Conservation (phyloP, 1,139 yeast genomes). For the Saccharomyces hybrid region DNA sequence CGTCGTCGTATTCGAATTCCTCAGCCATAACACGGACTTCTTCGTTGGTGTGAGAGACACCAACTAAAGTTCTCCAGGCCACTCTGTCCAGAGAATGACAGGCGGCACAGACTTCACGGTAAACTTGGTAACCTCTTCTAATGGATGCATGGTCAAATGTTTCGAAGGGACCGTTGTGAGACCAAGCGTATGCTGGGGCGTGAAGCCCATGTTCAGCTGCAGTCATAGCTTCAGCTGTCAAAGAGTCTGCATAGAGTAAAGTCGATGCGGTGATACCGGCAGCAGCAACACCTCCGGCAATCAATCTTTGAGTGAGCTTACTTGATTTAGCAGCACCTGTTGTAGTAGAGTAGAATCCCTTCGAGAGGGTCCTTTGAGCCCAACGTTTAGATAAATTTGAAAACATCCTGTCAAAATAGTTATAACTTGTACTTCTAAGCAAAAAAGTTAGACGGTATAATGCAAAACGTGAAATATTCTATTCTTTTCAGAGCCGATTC, state of each 20-base stretch:
- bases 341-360: slow-evolving; percentile 4
- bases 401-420: slow-evolving; percentile 6
- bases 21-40: slow-evolving; percentile 94
- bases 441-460: not conserved
- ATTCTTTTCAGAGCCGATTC: not conserved
- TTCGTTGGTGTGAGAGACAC: slow-evolving; percentile 84
- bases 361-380: slow-evolving; percentile 10
- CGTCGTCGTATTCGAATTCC: slow-evolving; percentile 96
- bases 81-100: slow-evolving; percentile 96
- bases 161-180: slow-evolving; percentile 86
- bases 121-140: slow-evolving; percentile 98
- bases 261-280: slow-evolving; percentile 71
- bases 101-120: slow-evolving; percentile 97
- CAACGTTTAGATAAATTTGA: slow-evolving; percentile 10
- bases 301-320: not conserved
- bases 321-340: slow-evolving; percentile 4
- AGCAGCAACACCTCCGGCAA: slow-evolving; percentile 42
- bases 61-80: slow-evolving; percentile 98
- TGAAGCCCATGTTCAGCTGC: slow-evolving; percentile 99
- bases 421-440: not conserved
- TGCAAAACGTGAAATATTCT: slow-evolving; percentile 1
- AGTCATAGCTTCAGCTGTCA: slow-evolving; percentile 92
- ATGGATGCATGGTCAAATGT: slow-evolving; percentile 94
- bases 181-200: slow-evolving; percentile 88
- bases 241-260: slow-evolving; percentile 68